Conservation (phyloP, 2,329 filamentous ascomycete genomes). For the Fusarium sp. region DNA sequence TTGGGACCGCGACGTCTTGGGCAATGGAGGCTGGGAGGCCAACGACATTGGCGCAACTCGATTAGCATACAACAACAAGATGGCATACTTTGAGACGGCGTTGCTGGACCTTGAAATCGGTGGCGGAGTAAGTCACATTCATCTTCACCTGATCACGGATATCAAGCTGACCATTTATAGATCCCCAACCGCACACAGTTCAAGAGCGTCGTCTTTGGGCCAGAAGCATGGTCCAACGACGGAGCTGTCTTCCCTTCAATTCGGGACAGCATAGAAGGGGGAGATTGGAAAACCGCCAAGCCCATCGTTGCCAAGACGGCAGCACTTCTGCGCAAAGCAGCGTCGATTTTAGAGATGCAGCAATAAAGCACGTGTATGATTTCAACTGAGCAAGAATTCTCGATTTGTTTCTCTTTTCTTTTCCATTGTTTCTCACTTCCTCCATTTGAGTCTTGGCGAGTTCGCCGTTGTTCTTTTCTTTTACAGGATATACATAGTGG, state of each 20-base stretch:
- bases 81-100: conserved; percentile 84
- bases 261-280: conserved; percentile 78
- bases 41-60: conserved; percentile 74
- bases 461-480: conserved; percentile 33
- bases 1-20: conserved; percentile 80
- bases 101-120: conserved; percentile 79
- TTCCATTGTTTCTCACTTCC: conserved; percentile 18
- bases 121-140: conserved; percentile 74
- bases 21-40: conserved; percentile 80
- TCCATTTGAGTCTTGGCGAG: conserved; percentile 26
- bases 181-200: conserved; percentile 90
- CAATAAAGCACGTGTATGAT: conserved; percentile 37
- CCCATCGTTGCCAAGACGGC: conserved; percentile 78
- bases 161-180: conserved; percentile 56
- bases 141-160: not conserved
- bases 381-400: conserved; percentile 19
- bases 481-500: conserved; percentile 36
- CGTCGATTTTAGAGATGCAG: conserved; percentile 50
- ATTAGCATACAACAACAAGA: conserved; percentile 80
- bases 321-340: conserved; percentile 72
- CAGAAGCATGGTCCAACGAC: conserved; percentile 74
- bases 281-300: conserved; percentile 77
- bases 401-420: conserved; percentile 14
- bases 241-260: conserved; percentile 73
- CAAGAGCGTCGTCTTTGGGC: conserved; percentile 92